A percentile compares a stretch with the other conserved stretches of the same genome.
These are phyloP conservation scores for Neonectria coccinea DNA, from an alignment of 2,329 filamentous ascomycete genomes.

Conservation along the genomic window DNA sequence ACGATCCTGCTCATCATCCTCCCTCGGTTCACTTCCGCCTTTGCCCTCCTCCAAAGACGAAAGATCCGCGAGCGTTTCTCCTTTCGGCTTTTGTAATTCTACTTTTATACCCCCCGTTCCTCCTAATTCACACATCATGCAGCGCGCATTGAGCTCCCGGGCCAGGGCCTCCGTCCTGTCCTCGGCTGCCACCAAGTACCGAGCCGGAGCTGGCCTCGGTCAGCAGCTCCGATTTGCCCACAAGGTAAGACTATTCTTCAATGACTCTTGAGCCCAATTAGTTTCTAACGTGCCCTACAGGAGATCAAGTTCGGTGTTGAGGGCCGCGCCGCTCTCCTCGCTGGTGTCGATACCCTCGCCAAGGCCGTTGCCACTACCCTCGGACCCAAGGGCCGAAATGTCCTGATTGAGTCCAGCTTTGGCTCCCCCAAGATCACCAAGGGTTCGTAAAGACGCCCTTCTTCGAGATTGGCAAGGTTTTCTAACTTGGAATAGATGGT, in stretches of 20 bases:
- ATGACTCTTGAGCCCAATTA: constrained; percentile 23
- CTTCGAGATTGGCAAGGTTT: not conserved
- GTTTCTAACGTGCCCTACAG: constrained; percentile 61
- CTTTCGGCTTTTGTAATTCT: constrained; percentile 46
- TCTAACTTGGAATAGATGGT: constrained; percentile 70
- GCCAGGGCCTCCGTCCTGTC: constrained; percentile 84
- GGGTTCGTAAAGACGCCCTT: constrained; percentile 67
- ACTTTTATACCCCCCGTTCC: constrained; percentile 44
- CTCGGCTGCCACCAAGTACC: constrained; percentile 73
- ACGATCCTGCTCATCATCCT: constrained; percentile 32
- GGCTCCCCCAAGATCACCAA: constrained; percentile 99
- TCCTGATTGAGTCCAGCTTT: constrained; percentile 97
- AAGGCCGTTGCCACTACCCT: constrained; percentile 96
- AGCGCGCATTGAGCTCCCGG: constrained; percentile 89
- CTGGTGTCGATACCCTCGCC: constrained; percentile 95
- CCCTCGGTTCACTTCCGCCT: constrained; percentile 35
- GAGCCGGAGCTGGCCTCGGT: constrained; percentile 73
- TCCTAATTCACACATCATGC: constrained; percentile 75
- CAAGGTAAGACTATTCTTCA: constrained; percentile 74
- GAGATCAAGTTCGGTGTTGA: constrained; percentile 99
- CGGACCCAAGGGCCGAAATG: constrained; percentile 97
- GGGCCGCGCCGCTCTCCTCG: constrained; percentile 86
- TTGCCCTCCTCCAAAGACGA: constrained; percentile 46
- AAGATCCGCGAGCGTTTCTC: constrained; percentile 42
- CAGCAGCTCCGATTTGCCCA: constrained; percentile 97